Evolutionary conservation across 2,329 filamentous ascomycete genomes (phyloP), one percentile per base, ranked within the genome.

Genomic region (Daldinia sp.): DNA sequence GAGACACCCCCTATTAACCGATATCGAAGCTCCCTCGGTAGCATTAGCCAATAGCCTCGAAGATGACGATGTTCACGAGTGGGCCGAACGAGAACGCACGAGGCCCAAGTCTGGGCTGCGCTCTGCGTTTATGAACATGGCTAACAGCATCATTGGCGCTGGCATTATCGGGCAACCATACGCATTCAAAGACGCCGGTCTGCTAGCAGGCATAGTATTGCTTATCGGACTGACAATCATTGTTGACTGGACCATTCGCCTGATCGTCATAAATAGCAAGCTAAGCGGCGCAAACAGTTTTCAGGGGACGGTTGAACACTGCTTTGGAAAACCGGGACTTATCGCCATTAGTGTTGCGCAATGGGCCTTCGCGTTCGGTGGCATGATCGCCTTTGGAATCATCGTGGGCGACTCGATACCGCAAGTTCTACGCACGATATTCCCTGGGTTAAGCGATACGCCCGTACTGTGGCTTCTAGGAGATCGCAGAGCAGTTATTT

Each of bases 61-160:
- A 45, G 76, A 78, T 41, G 80, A 78, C 41, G 80, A 82, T 68
- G 77, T 81, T 23, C 76, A 81, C 53, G 74, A 79, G 39, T 83
- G 82, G 77, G 83, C 82, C 4, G 82, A 84, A 70, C 78, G 81
- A 30, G 85, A 89, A 74, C 81, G 83, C 58, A 73, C 74, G 37
- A 85, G 94, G 58, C 93, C 94, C 47, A 94, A 94, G 79, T 96
- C 92, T 60, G 90, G 91, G 4, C 84, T 98, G 79, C 84, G 86
- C 65, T 92, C 90, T 75, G 94, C 95, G 2, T 98, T 99, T 71
- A 97, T 98, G 93, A 99, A 99, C 79, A 99, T 99, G 95, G 94
- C 95, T 66, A 99, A 99, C 81, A 96, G 92, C 72, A 99, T 99
- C 76, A 97, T 99, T 70, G 88, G 88, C 35, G 88, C 88, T 1